Percentiles rank a stretch among this genome's conserved stretches.
phyloP scores from a whole-genome alignment of 2,329 filamentous ascomycete species.

The Stagonosporopsis rhizophila region DNA sequence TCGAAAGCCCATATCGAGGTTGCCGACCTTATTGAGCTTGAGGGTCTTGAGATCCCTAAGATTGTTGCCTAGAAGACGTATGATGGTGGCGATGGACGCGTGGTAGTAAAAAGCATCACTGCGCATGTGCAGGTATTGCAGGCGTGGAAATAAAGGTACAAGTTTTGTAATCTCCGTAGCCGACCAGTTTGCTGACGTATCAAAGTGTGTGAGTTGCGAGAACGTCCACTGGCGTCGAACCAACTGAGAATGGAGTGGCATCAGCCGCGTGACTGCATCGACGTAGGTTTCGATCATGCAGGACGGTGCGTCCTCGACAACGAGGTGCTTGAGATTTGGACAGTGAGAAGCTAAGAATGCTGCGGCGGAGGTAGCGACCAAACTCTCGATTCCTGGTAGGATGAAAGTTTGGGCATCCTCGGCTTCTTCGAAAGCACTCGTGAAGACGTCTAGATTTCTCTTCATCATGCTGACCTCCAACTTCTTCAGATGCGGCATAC shows the following conservation, averaged over 20 bases:
- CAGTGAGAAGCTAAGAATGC: conserved; percentile 24
- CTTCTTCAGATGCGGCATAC: conserved; percentile 11
- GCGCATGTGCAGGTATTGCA: conserved; percentile 20
- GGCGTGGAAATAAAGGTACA: conserved; percentile 11
- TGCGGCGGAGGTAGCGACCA: conserved; percentile 18
- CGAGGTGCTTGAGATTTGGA: conserved; percentile 15
- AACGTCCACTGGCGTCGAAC: neutral
- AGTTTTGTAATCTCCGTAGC: conserved; percentile 18
- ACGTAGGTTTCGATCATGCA: conserved; percentile 25
- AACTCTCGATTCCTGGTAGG: conserved; percentile 7
- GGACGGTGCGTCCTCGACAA: conserved; percentile 17
- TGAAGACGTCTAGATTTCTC: conserved; percentile 27
- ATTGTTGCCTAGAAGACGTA: conserved; percentile 6
- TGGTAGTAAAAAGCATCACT: conserved; percentile 27
- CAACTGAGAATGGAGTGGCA: conserved; percentile 3
- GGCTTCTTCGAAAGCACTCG: conserved; percentile 12
- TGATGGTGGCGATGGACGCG: conserved; percentile 18
- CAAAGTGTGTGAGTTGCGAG: conserved; percentile 17
- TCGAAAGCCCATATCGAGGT: conserved; percentile 25
- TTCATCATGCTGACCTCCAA: conserved; percentile 30
- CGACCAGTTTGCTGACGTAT: conserved; percentile 24
- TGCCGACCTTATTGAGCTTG: conserved; percentile 19
- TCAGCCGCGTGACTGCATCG: conserved; percentile 11
- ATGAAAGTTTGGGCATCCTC: conserved; percentile 7
- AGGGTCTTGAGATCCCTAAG: conserved; percentile 17